A percentile compares a stretch with the other conserved stretches of the same genome.
phyloP scores from a whole-genome alignment of 768 basidiomycete genomes.

The Lyophyllum semitale region DNA sequence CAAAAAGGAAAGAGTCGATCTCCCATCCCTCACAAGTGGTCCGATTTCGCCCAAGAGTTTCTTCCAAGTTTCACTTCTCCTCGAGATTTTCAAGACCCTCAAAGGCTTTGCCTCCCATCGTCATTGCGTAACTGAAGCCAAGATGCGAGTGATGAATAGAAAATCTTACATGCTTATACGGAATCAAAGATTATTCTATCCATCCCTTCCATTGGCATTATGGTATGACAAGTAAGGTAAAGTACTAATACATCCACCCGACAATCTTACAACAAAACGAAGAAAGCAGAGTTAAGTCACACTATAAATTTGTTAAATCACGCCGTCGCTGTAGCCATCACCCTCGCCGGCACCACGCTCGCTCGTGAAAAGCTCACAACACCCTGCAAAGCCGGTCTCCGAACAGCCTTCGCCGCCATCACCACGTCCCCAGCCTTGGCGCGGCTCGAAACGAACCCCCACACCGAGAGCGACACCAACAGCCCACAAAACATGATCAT shows the following conservation, averaged over 20 bases:
- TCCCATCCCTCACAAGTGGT: no score
- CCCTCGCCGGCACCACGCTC: neutral
- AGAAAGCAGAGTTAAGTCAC: neutral
- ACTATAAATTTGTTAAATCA: slow-evolving; percentile 5
- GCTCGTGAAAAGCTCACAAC: slow-evolving; percentile 5
- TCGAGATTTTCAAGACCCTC: no score
- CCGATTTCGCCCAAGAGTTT: no score
- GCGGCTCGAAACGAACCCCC: slow-evolving; percentile 40
- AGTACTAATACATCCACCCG: neutral
- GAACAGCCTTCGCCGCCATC: neutral
- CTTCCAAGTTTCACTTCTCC: no score
- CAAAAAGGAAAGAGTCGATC: no score
- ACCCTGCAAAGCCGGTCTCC: neutral
- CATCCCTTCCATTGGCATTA: neutral
- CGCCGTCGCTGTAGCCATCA: slow-evolving; percentile 2
- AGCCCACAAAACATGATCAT: slow-evolving; percentile 56
- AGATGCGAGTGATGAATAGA: no score
- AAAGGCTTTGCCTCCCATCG: no score
- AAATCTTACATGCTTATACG: neutral
- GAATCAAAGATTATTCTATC: neutral
- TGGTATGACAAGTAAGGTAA: slow-evolving; percentile 5
- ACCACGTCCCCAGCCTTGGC: neutral
- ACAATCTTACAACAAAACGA: neutral
- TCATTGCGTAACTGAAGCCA: no score
- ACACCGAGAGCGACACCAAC: slow-evolving; percentile 49